Conservation (phyloP, 257 asterid species). For the Solanum sparsipilum region DNA sequence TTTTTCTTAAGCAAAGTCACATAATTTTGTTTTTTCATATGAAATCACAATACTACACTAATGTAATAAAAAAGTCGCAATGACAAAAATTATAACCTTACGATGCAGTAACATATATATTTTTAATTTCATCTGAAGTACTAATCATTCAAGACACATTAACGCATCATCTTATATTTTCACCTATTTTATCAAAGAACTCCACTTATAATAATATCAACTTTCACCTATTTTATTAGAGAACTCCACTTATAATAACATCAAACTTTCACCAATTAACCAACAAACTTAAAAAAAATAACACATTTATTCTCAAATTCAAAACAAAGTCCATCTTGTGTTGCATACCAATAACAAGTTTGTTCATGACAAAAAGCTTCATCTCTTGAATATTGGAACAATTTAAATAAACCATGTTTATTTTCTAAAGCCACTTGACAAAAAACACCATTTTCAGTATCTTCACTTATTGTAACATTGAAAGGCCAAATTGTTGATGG, state of each 20-base stretch:
- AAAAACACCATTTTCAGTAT: neutral
- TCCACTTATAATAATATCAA: neutral
- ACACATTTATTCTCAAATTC: neutral
- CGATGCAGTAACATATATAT: too few relatives aligned
- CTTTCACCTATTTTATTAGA: neutral
- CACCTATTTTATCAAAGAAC: neutral
- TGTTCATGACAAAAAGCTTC: neutral
- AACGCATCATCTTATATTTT: too few relatives aligned
- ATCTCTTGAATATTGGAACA: neutral
- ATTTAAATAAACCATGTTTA: neutral
- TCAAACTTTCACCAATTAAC: neutral
- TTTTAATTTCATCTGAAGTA: too few relatives aligned
- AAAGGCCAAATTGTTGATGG: neutral
- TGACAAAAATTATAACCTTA: too few relatives aligned
- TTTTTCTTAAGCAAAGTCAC: too few relatives aligned
- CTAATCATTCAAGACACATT: too few relatives aligned
- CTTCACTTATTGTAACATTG: neutral
- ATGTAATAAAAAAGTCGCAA: too few relatives aligned
- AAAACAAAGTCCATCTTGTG: neutral
- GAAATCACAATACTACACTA: too few relatives aligned
- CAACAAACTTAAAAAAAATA: neutral
- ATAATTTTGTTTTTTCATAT: too few relatives aligned
- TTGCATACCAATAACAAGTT: neutral
- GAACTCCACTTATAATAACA: neutral
- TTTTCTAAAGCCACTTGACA: neutral